phyloP scores from a whole-genome alignment of 495 filamentous ascomycete genomes.

The Opeltia flavorubescens region DNA sequence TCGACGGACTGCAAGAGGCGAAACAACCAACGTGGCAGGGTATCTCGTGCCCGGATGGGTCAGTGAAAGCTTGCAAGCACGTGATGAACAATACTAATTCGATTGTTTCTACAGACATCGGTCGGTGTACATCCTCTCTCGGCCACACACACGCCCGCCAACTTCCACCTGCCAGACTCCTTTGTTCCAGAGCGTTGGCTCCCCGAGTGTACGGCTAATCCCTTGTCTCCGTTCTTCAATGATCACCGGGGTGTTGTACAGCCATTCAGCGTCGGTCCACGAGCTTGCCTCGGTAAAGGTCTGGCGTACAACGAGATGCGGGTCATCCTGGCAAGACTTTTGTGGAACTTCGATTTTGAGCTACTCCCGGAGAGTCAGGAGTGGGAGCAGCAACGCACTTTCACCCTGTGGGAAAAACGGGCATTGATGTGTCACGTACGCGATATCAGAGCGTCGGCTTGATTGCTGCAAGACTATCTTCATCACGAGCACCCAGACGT shows the following conservation, averaged over 20 bases:
- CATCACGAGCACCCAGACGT: no score
- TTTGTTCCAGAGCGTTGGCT: conserved; percentile 13
- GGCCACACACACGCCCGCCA: not conserved
- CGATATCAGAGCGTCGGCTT: no score
- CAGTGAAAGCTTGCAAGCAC: not conserved
- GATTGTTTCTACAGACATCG: conserved; percentile 1
- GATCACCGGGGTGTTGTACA: conserved; percentile 30
- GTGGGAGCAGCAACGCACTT: conserved; percentile 26
- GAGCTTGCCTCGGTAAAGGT: conserved; percentile 44
- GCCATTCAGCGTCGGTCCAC: conserved; percentile 41
- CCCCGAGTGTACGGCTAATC: not conserved
- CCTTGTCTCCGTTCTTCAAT: not conserved
- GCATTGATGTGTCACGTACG: conserved; percentile 21
- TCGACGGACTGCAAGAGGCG: conserved; percentile 8
- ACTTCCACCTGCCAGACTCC: conserved; percentile 4
- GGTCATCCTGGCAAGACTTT: conserved; percentile 14
- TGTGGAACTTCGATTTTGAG: conserved; percentile 19
- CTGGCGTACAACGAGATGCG: conserved; percentile 33
- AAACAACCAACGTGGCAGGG: conserved; percentile 8
- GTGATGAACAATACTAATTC: not conserved
- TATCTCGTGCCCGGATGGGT: conserved; percentile 14
- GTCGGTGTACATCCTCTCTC: conserved; percentile 1
- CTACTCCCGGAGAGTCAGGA: conserved; percentile 10
- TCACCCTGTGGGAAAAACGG: conserved; percentile 27
- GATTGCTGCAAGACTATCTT: no score